Evolutionary conservation across 148 eudicot species (phyloP).

Genomic region (Rhododendron kiyosumense): DNA sequence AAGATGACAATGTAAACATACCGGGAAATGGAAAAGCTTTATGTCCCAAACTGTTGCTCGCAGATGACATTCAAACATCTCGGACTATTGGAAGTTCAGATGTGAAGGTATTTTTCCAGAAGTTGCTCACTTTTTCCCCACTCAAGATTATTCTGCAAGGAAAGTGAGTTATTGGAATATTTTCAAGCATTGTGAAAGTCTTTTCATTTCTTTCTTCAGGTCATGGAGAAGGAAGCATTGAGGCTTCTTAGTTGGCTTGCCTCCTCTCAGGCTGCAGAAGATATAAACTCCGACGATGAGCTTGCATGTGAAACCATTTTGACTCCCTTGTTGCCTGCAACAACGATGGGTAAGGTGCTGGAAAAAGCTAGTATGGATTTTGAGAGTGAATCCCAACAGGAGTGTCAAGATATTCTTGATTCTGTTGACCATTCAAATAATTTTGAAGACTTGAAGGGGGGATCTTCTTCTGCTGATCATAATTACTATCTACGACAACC

Average conservation of each 20-base stretch:
- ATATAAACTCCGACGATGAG: constrained; percentile 90
- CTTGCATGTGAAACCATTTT: constrained; percentile 60
- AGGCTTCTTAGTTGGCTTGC: constrained; percentile 92
- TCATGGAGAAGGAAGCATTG: constrained; percentile 60
- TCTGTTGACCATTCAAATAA: constrained; percentile 41
- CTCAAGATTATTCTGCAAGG: no score
- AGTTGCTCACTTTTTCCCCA: no score
- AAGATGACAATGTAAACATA: constrained; percentile 12
- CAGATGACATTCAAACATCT: constrained; percentile 15
- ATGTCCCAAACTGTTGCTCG: constrained; percentile 8
- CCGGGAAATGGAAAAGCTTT: constrained; percentile 11
- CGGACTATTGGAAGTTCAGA: constrained; percentile 21
- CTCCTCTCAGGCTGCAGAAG: constrained; percentile 90
- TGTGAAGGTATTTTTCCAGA: constrained; percentile 35
- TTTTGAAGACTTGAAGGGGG: constrained; percentile 29
- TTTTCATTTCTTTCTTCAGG: constrained; percentile 26
- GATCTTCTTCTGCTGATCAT: constrained; percentile 20
- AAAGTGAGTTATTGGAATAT: neutral
- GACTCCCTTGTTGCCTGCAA: constrained; percentile 70
- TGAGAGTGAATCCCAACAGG: constrained; percentile 82
- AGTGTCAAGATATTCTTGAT: constrained; percentile 97
- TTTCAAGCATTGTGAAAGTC: neutral
- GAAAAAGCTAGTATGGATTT: constrained; percentile 73
- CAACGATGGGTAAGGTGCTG: constrained; percentile 33
- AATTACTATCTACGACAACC: constrained; percentile 2